phyloP scores from a whole-genome alignment of 2,329 filamentous ascomycete genomes.

The Aspergillus niger region DNA sequence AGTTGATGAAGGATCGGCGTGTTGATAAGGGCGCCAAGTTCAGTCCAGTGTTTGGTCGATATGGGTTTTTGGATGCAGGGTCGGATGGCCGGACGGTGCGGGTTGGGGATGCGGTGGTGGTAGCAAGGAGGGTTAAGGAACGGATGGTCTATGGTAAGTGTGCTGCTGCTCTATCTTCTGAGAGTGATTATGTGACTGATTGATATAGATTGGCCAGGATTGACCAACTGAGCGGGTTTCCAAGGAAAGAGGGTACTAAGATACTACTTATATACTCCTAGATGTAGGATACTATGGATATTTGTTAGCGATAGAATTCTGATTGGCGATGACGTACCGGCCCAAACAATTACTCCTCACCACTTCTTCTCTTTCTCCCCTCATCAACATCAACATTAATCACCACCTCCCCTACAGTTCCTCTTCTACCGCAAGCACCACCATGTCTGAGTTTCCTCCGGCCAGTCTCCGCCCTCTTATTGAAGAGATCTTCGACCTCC shows the following conservation, averaged over 20 bases:
- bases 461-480: constrained; percentile 46
- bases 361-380: neutral
- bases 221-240: constrained; percentile 21
- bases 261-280: neutral
- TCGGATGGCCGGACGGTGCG: constrained; percentile 44
- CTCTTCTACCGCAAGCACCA: neutral
- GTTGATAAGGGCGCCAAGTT: constrained; percentile 70
- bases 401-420: neutral
- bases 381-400: neutral
- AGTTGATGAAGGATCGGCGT: constrained; percentile 68
- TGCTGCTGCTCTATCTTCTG: neutral
- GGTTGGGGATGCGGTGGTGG: constrained; percentile 60
- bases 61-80: constrained; percentile 60
- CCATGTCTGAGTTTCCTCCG: constrained; percentile 36
- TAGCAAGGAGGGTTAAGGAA: constrained; percentile 54
- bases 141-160: constrained; percentile 58
- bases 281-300: neutral
- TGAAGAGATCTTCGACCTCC: constrained; percentile 54
- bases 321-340: neutral
- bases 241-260: neutral
- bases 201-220: constrained; percentile 19
- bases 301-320: neutral
- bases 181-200: constrained; percentile 1
- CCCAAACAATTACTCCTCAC: neutral
- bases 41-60: constrained; percentile 71